Base-by-base conservation (phyloP, 208 protist species). In the Acanthamoeba sp. region DNA sequence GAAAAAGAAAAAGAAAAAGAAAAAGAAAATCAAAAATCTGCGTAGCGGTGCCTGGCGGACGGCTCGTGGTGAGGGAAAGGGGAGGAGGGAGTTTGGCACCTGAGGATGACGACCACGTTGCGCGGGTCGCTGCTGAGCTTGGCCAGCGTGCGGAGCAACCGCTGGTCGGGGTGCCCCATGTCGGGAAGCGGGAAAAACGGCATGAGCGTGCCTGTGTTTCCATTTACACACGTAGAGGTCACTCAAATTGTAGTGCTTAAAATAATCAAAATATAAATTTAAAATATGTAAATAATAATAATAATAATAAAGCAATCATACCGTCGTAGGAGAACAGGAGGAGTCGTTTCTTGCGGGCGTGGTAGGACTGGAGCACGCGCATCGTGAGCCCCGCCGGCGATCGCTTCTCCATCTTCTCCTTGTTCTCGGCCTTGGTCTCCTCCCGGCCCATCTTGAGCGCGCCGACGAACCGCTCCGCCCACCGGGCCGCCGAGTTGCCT, bases 241-340 rank as follows among this genome's bases (percentile, higher is more conserved):
- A n/a, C n/a, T n/a, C n/a, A n/a, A n/a, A n/a, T n/a, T n/a, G n/a
- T n/a, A n/a, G n/a, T n/a, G n/a, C n/a, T n/a, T n/a, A n/a, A n/a
- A n/a, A n/a, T n/a, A n/a, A n/a, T n/a, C n/a, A n/a, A n/a, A n/a
- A n/a, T n/a, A n/a, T n/a, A n/a, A n/a, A n/a, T n/a, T n/a, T n/a
- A n/a, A n/a, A n/a, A n/a, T n/a, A n/a, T n/a, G n/a, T n/a, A n/a
- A n/a, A n/a, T n/a, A n/a, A n/a, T n/a, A n/a, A n/a, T n/a, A n/a
- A 45, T 2, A 40, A 24, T 6, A n/a, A 12, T 42, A 55, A 20
- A 32, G 78, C 5, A 20, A 87, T 9, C 50, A n/a, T 36, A 91
- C 85, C 85, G n/a, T 91, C 85, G n/a, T 91, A 91, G 57, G 50
- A 66, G 36, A 91, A 91, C 22, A 91, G 22, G 27, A 91, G 57